phyloP scores from a whole-genome alignment of 305 asterid species.

The Petunia hybrid region DNA sequence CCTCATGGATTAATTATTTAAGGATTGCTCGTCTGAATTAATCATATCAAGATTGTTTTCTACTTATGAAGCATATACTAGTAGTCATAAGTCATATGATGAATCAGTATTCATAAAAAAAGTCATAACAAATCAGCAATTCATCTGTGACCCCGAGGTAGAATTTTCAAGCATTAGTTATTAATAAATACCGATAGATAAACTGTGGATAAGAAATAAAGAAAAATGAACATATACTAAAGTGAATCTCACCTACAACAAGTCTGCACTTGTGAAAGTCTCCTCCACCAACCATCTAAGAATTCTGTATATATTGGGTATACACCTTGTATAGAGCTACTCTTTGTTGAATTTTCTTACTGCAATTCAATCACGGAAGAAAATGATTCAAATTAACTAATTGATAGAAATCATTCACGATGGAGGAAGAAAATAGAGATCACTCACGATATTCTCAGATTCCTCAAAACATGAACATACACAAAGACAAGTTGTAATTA shows the following conservation, averaged over 20 bases:
- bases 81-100: background rate
- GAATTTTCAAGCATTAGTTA: background rate
- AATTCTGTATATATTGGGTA: conserved; percentile 91
- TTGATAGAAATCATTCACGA: conserved; percentile 15
- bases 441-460: background rate
- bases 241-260: conserved; percentile 59
- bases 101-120: background rate
- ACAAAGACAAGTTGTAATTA: background rate
- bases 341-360: conserved; percentile 93
- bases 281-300: conserved; percentile 77
- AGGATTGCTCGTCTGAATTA: too few relatives aligned
- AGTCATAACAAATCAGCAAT: background rate
- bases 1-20: too few relatives aligned
- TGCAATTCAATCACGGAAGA: conserved; percentile 45
- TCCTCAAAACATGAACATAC: too few relatives aligned
- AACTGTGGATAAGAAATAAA: conserved; percentile 14
- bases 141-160: background rate
- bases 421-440: too few relatives aligned
- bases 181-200: background rate
- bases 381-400: conserved; percentile 3
- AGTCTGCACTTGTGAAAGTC: conserved; percentile 72
- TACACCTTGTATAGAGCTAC: conserved; percentile 89
- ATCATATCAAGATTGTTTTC: background rate
- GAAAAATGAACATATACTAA: conserved; percentile 22
- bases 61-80: background rate